A percentile compares a stretch with the other conserved stretches of the same genome.
These are phyloP conservation scores for Alternaria gaisen DNA, from an alignment of 2,329 filamentous ascomycete genomes.

Conservation along the genomic window DNA sequence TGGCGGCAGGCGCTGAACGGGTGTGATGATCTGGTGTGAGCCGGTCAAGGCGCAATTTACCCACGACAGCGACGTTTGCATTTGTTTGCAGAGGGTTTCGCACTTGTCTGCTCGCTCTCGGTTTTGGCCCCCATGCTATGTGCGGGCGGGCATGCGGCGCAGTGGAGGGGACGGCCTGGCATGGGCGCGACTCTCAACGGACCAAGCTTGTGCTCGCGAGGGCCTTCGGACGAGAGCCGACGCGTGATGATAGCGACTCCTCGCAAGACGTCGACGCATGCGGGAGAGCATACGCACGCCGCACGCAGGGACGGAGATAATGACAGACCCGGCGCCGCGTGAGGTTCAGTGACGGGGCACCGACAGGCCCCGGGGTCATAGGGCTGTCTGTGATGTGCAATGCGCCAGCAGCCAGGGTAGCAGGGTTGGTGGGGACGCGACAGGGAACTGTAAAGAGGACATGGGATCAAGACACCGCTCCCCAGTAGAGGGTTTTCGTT, in stretches of 20 bases:
- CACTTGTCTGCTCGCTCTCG: background rate
- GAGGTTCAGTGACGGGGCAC: conserved; percentile 11
- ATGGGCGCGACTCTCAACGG: background rate
- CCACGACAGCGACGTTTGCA: conserved; percentile 11
- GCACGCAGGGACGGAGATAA: conserved; percentile 31
- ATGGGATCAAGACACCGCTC: conserved; percentile 34
- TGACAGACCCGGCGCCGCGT: conserved; percentile 27
- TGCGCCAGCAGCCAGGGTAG: conserved; percentile 19
- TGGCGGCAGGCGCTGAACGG: conserved; percentile 13
- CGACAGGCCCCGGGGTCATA: conserved; percentile 33
- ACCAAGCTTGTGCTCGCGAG: background rate
- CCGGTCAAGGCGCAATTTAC: conserved; percentile 21
- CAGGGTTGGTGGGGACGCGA: conserved; percentile 20
- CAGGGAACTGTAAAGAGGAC: conserved; percentile 14
- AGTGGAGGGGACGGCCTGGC: conserved; percentile 5
- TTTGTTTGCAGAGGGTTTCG: background rate
- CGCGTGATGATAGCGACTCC: conserved; percentile 2
- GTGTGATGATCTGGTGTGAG: conserved; percentile 18
- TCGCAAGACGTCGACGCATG: conserved; percentile 2
- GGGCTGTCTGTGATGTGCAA: conserved; percentile 30
- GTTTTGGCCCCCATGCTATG: conserved; percentile 23
- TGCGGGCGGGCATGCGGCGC: conserved; percentile 15
- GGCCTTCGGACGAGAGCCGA: conserved; percentile 14
- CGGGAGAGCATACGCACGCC: conserved; percentile 12
- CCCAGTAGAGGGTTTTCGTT: conserved; percentile 32